phyloP scores from a whole-genome alignment of 805 yeast species.

The Ogataea wickerhamii region DNA sequence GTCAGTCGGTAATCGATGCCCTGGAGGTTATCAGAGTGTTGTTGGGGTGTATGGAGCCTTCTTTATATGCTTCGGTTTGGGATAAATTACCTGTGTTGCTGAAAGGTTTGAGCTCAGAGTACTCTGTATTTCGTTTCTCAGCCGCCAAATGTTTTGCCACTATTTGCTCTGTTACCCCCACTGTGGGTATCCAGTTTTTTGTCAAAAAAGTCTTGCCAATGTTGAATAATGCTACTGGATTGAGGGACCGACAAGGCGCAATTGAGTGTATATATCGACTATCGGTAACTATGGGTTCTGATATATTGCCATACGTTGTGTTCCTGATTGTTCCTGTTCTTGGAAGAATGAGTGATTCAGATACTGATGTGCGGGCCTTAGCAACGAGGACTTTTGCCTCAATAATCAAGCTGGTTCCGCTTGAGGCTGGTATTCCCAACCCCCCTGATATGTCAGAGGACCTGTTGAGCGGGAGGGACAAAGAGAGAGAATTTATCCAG shows the following conservation, averaged over 20 bases:
- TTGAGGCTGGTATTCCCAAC: conserved; percentile 96
- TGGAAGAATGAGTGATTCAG: conserved; percentile 97
- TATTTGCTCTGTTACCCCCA: conserved; percentile 64
- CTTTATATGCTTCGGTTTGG: conserved; percentile 48
- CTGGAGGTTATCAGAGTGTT: conserved; percentile 77
- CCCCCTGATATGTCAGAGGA: conserved; percentile 88
- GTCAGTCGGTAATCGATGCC: conserved; percentile 83
- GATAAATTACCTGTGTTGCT: conserved; percentile 50
- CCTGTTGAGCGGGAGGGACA: conserved; percentile 81
- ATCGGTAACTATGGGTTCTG: conserved; percentile 79
- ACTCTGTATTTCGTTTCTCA: conserved; percentile 82
- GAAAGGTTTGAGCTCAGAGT: conserved; percentile 58
- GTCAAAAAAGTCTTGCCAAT: conserved; percentile 78
- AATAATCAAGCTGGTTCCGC: conserved; percentile 89
- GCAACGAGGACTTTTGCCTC: conserved; percentile 97
- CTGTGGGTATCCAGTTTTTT: conserved; percentile 69
- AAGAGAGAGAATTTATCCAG: conserved; percentile 88
- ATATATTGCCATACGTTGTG: conserved; percentile 89
- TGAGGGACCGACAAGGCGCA: conserved; percentile 84
- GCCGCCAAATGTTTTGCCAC: conserved; percentile 87
- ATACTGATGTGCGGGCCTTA: conserved; percentile 78
- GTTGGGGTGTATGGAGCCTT: conserved; percentile 53
- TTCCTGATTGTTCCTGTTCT: conserved; percentile 93
- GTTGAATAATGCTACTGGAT: conserved; percentile 68
- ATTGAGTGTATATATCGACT: conserved; percentile 88